Evolutionary conservation across 2,329 filamentous ascomycete genomes (phyloP).

Genomic region (Fusarium anthophilum): DNA sequence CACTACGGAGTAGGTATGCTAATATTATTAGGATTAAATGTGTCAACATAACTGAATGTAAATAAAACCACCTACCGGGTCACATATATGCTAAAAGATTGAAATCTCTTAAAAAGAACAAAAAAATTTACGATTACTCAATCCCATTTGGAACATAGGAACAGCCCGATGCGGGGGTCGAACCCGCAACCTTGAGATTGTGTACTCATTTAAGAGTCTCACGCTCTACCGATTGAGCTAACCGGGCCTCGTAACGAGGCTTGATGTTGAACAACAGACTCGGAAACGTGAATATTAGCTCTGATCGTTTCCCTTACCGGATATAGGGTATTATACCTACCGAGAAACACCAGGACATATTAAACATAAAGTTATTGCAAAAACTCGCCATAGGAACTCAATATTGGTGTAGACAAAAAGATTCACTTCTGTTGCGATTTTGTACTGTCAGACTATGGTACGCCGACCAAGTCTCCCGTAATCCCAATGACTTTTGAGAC

Average conservation of each 20-base stretch:
- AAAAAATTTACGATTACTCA: conserved; percentile 11
- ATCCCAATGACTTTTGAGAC: conserved; percentile 31
- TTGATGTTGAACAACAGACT: rapidly evolving
- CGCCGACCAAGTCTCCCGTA: conserved; percentile 22
- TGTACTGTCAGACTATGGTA: conserved; percentile 22
- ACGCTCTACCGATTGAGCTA: conserved; percentile 69
- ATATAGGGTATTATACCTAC: too few species aligned
- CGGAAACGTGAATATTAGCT: not conserved
- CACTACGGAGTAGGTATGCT: not conserved
- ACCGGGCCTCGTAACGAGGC: conserved; percentile 43
- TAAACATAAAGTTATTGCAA: not conserved
- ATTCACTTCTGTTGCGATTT: conserved; percentile 20
- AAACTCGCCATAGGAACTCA: not conserved
- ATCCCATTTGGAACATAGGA: conserved; percentile 15
- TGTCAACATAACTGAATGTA: too few species aligned
- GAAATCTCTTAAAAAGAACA: too few species aligned
- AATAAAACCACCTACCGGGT: not conserved
- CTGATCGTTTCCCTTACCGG: rapidly evolving
- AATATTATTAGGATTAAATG: too few species aligned
- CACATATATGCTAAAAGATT: too few species aligned
- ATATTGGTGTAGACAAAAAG: not conserved
- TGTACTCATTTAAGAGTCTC: conserved; percentile 66
- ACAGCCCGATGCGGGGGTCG: conserved; percentile 56
- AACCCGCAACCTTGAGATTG: conserved; percentile 66
- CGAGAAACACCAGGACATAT: not conserved